Percentiles rank a stretch among this genome's conserved stretches.
phyloP scores from a whole-genome alignment of 2,329 filamentous ascomycete species.

The Exophiala oligosperma region DNA sequence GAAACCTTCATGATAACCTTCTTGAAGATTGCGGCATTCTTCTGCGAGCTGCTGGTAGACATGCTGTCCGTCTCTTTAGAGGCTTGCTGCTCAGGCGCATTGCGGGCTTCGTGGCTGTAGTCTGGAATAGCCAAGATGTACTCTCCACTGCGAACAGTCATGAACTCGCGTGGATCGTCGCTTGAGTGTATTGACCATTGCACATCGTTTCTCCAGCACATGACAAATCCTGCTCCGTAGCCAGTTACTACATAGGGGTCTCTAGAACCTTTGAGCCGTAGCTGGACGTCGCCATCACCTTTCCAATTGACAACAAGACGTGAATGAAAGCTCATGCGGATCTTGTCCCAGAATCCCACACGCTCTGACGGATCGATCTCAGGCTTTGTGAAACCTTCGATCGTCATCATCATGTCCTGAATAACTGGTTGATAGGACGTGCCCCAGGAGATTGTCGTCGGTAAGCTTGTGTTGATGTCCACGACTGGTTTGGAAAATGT shows the following conservation, averaged over 20 bases:
- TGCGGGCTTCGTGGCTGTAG: slow-evolving; percentile 82
- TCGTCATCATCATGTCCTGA: slow-evolving; percentile 99
- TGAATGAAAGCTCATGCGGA: slow-evolving; percentile 90
- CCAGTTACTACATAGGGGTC: slow-evolving; percentile 94
- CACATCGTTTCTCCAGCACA: slow-evolving; percentile 98
- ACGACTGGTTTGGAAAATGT: slow-evolving; percentile 91
- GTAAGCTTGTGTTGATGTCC: slow-evolving; percentile 88
- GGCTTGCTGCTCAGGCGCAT: slow-evolving; percentile 47
- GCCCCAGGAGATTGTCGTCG: slow-evolving; percentile 94
- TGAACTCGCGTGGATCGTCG: slow-evolving; percentile 86
- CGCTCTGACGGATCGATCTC: slow-evolving; percentile 90
- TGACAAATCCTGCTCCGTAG: slow-evolving; percentile 89
- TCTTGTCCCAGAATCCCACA: slow-evolving; percentile 99
- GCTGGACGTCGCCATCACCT: slow-evolving; percentile 90
- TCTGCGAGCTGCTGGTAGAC: slow-evolving; percentile 63
- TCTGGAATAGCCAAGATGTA: slow-evolving; percentile 94
- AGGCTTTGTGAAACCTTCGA: slow-evolving; percentile 96
- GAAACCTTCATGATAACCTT: slow-evolving; percentile 99
- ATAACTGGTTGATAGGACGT: slow-evolving; percentile 97
- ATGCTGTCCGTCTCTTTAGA: slow-evolving; percentile 59
- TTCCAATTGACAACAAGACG: slow-evolving; percentile 87
- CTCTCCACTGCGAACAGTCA: slow-evolving; percentile 93
- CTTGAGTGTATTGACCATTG: slow-evolving; percentile 80
- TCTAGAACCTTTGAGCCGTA: slow-evolving; percentile 84
- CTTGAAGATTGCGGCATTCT: slow-evolving; percentile 82